Base-by-base conservation (phyloP, 78 protist genomes). In the Mantamonas sphyraenae region DNA sequence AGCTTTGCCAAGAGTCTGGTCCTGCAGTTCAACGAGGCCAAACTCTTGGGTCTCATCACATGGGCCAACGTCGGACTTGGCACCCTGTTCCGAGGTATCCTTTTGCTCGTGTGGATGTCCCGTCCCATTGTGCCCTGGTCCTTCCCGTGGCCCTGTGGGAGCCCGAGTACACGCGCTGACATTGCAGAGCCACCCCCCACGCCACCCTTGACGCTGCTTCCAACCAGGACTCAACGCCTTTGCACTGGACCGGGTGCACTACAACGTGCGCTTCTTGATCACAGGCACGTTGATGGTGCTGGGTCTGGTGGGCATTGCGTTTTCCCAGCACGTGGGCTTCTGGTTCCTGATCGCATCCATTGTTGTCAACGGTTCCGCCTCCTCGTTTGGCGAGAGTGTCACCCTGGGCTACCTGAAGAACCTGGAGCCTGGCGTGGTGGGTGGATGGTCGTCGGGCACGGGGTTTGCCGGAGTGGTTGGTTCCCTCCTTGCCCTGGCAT, bases 361-460 rank as follows among this genome's bases (percentile, higher is more conserved):
- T 8, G 71, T 80, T 45, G 50, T 79, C 2, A 35, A 66, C 65
- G 90, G 90, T 34, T 59, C 40, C 20, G 71, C 72, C 16, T 53
- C 79, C 28, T 38, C 84, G 34, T 76, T 79, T 64, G 90, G 86
- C 40, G 86, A 85, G 76, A 40, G 74, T 35, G 84, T 85, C 31
- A 16, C 65, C 26, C 58, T 80, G 14, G 71, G 83, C 1, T 78
- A 75, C 35, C 31, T 86, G 61, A 71, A 70, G 43, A 71, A n/a
- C 45, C 74, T 71, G 42, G 68, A 71, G 5, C 24, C 85, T 4
- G 79, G 58, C 7, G 0, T 81, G 14, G 85, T 86, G 31, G 58
- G 68, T 60, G 84, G 75, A 16, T 86, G 92, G 92, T 82, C 87
- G 31, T 71, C 79, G 20, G 92, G 92, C 24, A 86, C 92, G 12